Base-by-base conservation (phyloP, 2,329 filamentous ascomycete species). In the Ophiostoma sp. region DNA sequence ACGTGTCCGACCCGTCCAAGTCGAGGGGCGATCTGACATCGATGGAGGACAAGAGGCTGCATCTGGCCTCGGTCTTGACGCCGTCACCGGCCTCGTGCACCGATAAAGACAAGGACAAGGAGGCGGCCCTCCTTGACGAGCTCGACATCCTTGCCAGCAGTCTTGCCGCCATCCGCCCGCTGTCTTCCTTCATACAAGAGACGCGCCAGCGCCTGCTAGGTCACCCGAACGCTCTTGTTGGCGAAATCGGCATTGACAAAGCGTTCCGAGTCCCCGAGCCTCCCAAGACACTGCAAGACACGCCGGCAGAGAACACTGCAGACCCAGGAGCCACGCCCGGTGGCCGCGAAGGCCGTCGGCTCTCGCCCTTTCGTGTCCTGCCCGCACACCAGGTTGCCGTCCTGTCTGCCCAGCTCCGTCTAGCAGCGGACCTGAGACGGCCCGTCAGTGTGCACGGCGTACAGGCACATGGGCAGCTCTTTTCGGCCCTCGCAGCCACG, bases 191-290 rank as follows among this genome's bases (percentile, higher is more conserved):
- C 77, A 20, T 75, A 4, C 73, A 78, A 1, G 81, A 88, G 73
- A 90, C 88, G 0, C 83, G 83, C 11, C 73, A 74, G 4, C 83
- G 86, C 33, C 83, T 94, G 1, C 76, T 82, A 20, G 79, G 81
- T 2, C 83, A 89, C 68, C 89, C 2, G 35, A 76, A 83, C 5
- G 90, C 91, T 1, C 83, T 94, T 0, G 82, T 95, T 1, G 92
- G 92, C 23, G 92, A 95, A 79, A 85, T 94, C 36, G 92, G 92
- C 0, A 78, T 95, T 20, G 92, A 95, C 79, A 91, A 90, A 74
- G 86, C 86, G 11, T 94, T 94, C 76, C 88, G 91, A 15, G 85
- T 95, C 31, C 92, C 92, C 0, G 81, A 85, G 73, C 79, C 83
- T 20, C 23, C 65, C 1, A 39, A 11, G 8, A 39, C 35, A 48